Conservation (phyloP, 768 basidiomycete species). For the Trametes gibbosa region DNA sequence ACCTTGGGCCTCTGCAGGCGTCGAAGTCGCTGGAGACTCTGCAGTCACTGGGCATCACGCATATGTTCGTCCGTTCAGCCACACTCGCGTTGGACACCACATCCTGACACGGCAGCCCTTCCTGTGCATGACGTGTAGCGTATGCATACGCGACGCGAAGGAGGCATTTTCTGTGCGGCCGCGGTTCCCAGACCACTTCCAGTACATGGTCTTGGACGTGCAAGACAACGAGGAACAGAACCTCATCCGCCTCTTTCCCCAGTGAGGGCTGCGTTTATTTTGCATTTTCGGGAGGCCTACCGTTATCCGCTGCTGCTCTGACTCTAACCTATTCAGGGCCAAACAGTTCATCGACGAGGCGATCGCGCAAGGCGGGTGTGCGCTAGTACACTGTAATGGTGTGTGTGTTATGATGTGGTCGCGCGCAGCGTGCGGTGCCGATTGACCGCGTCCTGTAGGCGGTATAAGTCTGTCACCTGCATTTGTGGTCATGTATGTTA, state of each 20-base stretch:
- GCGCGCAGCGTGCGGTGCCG: background rate
- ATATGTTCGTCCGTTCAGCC: slow-evolving; percentile 54
- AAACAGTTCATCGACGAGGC: slow-evolving; percentile 74
- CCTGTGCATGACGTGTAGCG: slow-evolving; percentile 38
- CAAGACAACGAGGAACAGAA: slow-evolving; percentile 95
- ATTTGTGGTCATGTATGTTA: slow-evolving; percentile 92
- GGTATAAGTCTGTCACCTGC: slow-evolving; percentile 86
- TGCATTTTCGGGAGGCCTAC: background rate
- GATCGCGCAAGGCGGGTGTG: slow-evolving; percentile 63
- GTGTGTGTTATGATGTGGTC: slow-evolving; percentile 21
- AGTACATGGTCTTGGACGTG: slow-evolving; percentile 80
- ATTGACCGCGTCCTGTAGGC: slow-evolving; percentile 40
- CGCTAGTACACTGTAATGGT: slow-evolving; percentile 91
- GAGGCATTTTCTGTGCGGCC: slow-evolving; percentile 89
- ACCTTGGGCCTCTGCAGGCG: slow-evolving; percentile 85
- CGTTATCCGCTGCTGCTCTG: background rate
- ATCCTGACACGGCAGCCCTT: background rate
- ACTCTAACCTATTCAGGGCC: slow-evolving; percentile 44
- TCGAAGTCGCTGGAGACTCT: slow-evolving; percentile 80
- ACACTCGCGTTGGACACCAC: background rate
- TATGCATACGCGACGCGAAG: slow-evolving; percentile 86
- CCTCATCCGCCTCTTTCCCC: slow-evolving; percentile 86
- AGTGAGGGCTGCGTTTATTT: slow-evolving; percentile 43
- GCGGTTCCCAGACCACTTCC: slow-evolving; percentile 76
- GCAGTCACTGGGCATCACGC: slow-evolving; percentile 64